Conservation (phyloP, 495 filamentous ascomycete species). For the Pyronema omphalodes region DNA sequence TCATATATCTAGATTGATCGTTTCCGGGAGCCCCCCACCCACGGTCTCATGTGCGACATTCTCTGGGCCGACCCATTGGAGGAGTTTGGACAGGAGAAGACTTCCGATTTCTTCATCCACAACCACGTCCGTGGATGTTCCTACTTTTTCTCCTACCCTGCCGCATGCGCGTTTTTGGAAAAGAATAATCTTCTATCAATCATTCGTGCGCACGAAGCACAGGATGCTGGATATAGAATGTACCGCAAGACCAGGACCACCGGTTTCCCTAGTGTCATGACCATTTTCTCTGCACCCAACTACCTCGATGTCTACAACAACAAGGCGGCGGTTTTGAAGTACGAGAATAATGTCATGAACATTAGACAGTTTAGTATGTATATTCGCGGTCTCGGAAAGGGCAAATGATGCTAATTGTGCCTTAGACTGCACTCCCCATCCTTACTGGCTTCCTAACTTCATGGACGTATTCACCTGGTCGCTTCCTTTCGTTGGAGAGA, state of each 20-base stretch:
- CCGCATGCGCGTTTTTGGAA: conserved; percentile 93
- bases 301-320: conserved; percentile 99
- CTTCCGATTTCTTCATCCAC: conserved; percentile 88
- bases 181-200: conserved; percentile 97
- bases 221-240: conserved; percentile 98
- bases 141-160: conserved; percentile 97
- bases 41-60: conserved; percentile 97
- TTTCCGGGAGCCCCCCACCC: conserved; percentile 91
- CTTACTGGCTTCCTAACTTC: conserved; percentile 98
- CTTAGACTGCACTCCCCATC: conserved; percentile 79
- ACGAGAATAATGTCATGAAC: conserved; percentile 99
- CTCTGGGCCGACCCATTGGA: conserved; percentile 98
- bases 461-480: conserved; percentile 99
- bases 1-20: conserved; percentile 58
- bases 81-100: conserved; percentile 97
- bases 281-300: conserved; percentile 96
- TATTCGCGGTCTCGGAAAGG: neutral
- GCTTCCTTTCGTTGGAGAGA: conserved; percentile 93
- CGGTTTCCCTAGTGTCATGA: conserved; percentile 98
- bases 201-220: conserved; percentile 96
- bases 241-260: conserved; percentile 96
- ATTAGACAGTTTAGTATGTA: conserved; percentile 74
- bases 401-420: conserved; percentile 3
- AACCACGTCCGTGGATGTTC: conserved; percentile 97
- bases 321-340: conserved; percentile 95